Base-by-base conservation (phyloP, 2,329 filamentous ascomycete species). In the Ilyonectria robusta region DNA sequence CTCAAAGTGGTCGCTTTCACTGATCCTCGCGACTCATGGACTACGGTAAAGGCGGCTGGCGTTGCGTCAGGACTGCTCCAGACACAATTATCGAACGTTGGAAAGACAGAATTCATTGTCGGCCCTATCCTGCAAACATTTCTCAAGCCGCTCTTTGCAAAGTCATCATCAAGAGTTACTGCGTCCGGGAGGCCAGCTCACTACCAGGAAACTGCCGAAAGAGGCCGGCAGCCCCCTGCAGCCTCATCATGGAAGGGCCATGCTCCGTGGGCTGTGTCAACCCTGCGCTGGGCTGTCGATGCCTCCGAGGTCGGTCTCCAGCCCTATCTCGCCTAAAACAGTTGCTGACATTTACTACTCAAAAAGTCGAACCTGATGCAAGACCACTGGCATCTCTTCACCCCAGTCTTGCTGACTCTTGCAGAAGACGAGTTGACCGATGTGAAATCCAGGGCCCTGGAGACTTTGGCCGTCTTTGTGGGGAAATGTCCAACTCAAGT, bases 331-430 rank as follows among this genome's bases (percentile, higher is more conserved):
- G 13, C 31, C n/a, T 17, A 7, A 46, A 8, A 29, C 13, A 23
- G 17, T 53, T 37, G 37, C 68, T 71, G 26, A 69, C 42, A 37
- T 15, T 17, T 23, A 55, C 29, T 29, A 21, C 4, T 23, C 9
- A 10, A 19, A 88, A 59, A 88, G 84, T 70, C 77, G 56, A 37
- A 74, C 1, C 76, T 85, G 8, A 79, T 92, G 10, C 80, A 86
- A 68, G 77, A 83, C 11, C 81, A 90, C 72, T 95, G 93, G 91
- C 89, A 89, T 3, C 81, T 93, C 8, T 88, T 92, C 65, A 86
- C 91, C 2, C 93, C 93, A 1, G 89, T 92, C 0, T 81, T 95
- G 4, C 84, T 95, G 6, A 88, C 89, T 0, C 84, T 95, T 5
- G 80, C 90, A 31, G 93, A 95, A 76, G 91, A 94, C 71, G 76